phyloP scores from a whole-genome alignment of 2,329 filamentous ascomycete genomes.

The Claviceps monticola region DNA sequence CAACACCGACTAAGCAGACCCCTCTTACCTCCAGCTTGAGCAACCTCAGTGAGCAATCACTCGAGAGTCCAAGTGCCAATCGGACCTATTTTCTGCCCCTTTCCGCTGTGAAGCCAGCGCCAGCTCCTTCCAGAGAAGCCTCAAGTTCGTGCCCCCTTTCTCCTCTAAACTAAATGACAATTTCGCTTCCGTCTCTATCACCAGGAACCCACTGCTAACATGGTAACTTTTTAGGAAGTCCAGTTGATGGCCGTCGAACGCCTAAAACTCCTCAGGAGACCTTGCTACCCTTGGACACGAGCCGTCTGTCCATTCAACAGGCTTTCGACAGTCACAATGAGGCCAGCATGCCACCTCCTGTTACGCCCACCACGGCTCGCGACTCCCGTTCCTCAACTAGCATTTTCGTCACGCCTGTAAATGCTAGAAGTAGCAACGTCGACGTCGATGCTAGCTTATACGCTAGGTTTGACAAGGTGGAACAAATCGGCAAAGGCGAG shows the following conservation, averaged over 20 bases:
- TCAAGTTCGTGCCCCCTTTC: conserved; percentile 30
- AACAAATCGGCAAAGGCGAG: conserved; percentile 72
- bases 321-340: conserved; percentile 25
- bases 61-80: conserved; percentile 35
- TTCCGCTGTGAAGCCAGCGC: conserved; percentile 22
- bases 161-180: background rate
- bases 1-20: conserved; percentile 75
- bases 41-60: conserved; percentile 23
- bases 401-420: conserved; percentile 52
- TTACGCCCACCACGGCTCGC: conserved; percentile 62
- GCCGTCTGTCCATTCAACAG: conserved; percentile 68
- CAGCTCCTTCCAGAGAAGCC: conserved; percentile 20
- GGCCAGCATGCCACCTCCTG: conserved; percentile 38
- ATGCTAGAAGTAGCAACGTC: conserved; percentile 55
- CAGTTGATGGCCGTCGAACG: conserved; percentile 44
- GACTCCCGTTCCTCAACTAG: conserved; percentile 36
- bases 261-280: conserved; percentile 70
- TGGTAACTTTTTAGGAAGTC: conserved; percentile 34
- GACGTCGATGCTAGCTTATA: conserved; percentile 58
- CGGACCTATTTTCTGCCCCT: conserved; percentile 27
- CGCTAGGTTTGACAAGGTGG: conserved; percentile 67
- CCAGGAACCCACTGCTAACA: background rate
- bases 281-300: conserved; percentile 65
- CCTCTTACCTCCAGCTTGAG: conserved; percentile 29
- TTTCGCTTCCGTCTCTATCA: conserved; percentile 10